Evolutionary conservation across 1,139 yeast genomes (phyloP).

Genomic region (Groenewaldozyma auringiensis): DNA sequence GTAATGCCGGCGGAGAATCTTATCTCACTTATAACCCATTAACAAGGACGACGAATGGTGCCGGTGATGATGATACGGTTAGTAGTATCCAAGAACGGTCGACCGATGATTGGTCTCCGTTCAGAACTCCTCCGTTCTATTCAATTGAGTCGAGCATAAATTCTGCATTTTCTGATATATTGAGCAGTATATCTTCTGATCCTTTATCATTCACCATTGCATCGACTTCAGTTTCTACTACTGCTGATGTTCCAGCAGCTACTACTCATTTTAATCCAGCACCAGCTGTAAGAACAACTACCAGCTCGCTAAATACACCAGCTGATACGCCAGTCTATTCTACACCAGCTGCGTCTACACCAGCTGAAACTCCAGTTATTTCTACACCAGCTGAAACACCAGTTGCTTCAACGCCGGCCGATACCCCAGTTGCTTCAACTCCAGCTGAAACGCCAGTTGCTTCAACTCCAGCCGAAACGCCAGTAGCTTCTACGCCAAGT

Average conservation of each 20-base stretch:
- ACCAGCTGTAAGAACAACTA: neutral
- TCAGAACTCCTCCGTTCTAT: neutral
- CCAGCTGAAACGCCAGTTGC: neutral
- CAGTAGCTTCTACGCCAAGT: no score
- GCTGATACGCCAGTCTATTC: neutral
- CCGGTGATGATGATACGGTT: neutral
- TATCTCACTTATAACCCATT: conserved; percentile 1
- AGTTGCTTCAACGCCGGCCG: neutral
- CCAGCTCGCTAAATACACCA: neutral
- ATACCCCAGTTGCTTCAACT: neutral
- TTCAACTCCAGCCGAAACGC: neutral
- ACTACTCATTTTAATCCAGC: neutral
- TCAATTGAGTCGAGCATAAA: conserved; percentile 1
- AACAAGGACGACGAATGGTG: neutral
- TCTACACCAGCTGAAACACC: neutral
- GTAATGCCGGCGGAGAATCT: neutral
- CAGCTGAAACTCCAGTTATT: neutral
- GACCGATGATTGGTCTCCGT: neutral
- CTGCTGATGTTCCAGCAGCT: conserved; percentile 5
- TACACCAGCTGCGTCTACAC: neutral
- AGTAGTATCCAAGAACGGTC: neutral
- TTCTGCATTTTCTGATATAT: conserved; percentile 6
- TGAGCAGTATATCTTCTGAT: conserved; percentile 15
- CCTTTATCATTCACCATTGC: conserved; percentile 15
- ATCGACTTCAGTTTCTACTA: conserved; percentile 5